Evolutionary conservation across 768 basidiomycete species (phyloP).

Genomic region (Phlebiopsis flavidoalba): DNA sequence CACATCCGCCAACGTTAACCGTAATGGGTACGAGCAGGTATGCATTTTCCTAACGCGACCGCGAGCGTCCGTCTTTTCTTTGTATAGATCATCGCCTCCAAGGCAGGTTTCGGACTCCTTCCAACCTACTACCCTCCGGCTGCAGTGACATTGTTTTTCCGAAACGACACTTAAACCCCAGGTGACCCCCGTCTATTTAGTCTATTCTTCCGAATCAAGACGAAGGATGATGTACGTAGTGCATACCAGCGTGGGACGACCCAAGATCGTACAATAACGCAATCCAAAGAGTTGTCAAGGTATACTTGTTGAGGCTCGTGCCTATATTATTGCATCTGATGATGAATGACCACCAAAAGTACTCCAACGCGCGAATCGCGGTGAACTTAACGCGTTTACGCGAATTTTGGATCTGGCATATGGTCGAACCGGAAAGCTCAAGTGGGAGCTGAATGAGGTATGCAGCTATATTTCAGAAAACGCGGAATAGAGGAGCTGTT

Average conservation of each 20-base stretch:
- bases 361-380: constrained; percentile 49
- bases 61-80: constrained; percentile 18
- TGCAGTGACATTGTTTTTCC: constrained; percentile 18
- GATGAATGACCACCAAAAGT: background rate
- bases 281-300: background rate
- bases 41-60: background rate
- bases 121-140: constrained; percentile 46
- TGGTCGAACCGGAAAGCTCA: constrained; percentile 68
- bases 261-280: background rate
- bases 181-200: constrained; percentile 28
- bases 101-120: constrained; percentile 37
- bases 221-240: constrained; percentile 51
- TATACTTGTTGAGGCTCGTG: background rate
- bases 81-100: constrained; percentile 37
- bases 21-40: background rate
- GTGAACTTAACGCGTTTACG: constrained; percentile 44
- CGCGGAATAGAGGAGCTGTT: no score
- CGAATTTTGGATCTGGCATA: constrained; percentile 67
- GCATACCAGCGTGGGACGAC: constrained; percentile 26
- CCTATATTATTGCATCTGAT: background rate
- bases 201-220: constrained; percentile 59
- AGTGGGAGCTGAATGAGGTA: constrained; percentile 66
- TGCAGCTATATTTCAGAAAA: constrained; percentile 6
- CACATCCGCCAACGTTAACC: no score
- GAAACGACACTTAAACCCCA: background rate